A percentile compares a stretch with the other conserved stretches of the same genome.
Evolutionary conservation across 2,329 filamentous ascomycete genomes (phyloP).

Genomic region (Diaporthe capsici): DNA sequence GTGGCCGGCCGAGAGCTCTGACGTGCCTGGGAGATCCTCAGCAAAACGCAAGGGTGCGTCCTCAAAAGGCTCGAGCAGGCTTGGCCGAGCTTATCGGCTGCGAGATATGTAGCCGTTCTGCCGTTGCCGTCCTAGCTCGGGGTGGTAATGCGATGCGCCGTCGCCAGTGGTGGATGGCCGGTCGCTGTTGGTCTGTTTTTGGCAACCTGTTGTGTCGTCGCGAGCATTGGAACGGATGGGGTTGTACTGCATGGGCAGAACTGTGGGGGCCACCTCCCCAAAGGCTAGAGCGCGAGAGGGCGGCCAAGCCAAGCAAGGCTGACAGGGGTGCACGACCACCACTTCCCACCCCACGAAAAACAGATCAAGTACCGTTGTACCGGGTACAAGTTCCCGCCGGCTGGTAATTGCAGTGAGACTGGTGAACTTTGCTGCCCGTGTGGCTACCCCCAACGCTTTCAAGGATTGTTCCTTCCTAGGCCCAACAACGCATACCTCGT

Average conservation of each 20-base stretch:
- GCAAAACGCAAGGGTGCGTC: constrained; percentile 8
- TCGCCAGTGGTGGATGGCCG: neutral
- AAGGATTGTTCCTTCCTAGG: constrained; percentile 33
- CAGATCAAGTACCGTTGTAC: neutral
- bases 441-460: constrained; percentile 35
- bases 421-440: constrained; percentile 26
- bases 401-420: constrained; percentile 30
- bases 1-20: constrained; percentile 21
- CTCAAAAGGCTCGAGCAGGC: neutral
- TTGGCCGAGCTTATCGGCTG: constrained; percentile 36
- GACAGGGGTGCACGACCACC: constrained; percentile 23
- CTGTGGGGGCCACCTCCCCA: constrained; percentile 13
- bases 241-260: constrained; percentile 29
- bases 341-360: constrained; percentile 11
- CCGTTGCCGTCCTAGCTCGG: constrained; percentile 36
- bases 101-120: constrained; percentile 41
- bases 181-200: constrained; percentile 12
- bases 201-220: constrained; percentile 19
- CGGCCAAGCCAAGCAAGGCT: constrained; percentile 26
- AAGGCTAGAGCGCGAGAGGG: neutral
- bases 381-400: constrained; percentile 3
- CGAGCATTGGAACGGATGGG: constrained; percentile 34
- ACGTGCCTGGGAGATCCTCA: constrained; percentile 25
- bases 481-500: constrained; percentile 34
- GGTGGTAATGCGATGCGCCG: constrained; percentile 5